Evolutionary conservation across 805 yeast genomes (phyloP), one percentile per base, ranked within the genome.

Genomic region (Lipomyces yamadae): DNA sequence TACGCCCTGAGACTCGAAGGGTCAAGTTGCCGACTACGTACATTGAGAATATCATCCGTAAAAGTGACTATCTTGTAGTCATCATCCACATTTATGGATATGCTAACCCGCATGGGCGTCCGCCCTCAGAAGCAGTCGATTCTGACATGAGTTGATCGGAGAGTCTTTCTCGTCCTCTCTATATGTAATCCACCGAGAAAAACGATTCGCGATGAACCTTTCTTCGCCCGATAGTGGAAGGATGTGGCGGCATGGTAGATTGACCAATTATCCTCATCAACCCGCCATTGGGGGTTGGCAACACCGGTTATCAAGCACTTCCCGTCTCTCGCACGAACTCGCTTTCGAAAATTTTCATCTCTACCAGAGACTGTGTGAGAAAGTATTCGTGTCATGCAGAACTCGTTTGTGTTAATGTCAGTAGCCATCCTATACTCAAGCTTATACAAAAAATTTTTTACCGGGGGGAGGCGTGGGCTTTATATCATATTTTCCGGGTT

Each of bases 1-100:
- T 68, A 24, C 64, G 82, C 62, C 85, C 88, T 1, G 88, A 85
- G 73, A 82, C 78, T 69, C 77, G 86, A 66, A 3, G 55, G 55
- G 55, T 52, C 33, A 15, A 52, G 32, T 15, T 30, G 5, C 55
- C 55, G n/a, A 4, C 55, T 32, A 18, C 24, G 32, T 8, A 52
- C 7, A 11, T 32, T 32, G 24, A 10, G 13, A 3, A 52, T 3
- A 13, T 52, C 55, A 4, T 8, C 13, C 0, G 32, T 18, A 32
- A 52, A 52, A 6, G 32, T 24, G 32, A 32, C 24, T 52, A 52
- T 52, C 13, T 52, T 52, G 32, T 52, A 52, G 7, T 18, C 33
- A 52, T 52, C 55, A 6, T 52, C 55, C 3, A 13, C 32, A 18
- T 52, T 32, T 15, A 52, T 30, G 7, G 30, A 8, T 24, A 52